A percentile compares a stretch with the other conserved stretches of the same genome.
These are phyloP conservation scores for Boletus coffeatus DNA, from an alignment of 1,284 basidiomycete species.

Conservation along the genomic window DNA sequence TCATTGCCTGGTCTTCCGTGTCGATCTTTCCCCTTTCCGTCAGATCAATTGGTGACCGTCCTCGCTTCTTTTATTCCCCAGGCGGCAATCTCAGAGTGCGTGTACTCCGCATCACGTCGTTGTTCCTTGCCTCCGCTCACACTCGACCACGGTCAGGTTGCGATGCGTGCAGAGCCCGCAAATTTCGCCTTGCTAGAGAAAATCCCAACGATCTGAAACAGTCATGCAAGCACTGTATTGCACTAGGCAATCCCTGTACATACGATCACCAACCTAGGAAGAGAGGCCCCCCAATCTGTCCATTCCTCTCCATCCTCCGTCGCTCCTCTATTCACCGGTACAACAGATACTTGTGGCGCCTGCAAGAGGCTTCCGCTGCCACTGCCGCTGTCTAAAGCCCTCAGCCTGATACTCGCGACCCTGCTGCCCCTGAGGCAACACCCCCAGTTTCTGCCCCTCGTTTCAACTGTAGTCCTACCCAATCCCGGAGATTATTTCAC, in stretches of 20 bases:
- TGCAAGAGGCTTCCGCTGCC: slow-evolving; percentile 73
- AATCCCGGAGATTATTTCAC: slow-evolving; percentile 32
- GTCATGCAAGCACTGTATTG: slow-evolving; percentile 78
- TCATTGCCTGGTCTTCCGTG: slow-evolving; percentile 4
- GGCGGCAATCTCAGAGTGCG: slow-evolving; percentile 76
- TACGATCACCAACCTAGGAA: slow-evolving; percentile 92
- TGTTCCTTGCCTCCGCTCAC: slow-evolving; percentile 10
- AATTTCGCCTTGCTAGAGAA: slow-evolving; percentile 55
- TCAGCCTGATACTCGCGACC: slow-evolving; percentile 28
- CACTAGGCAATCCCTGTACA: slow-evolving; percentile 78
- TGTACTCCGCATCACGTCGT: slow-evolving; percentile 18
- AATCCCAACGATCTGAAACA: slow-evolving; percentile 69
- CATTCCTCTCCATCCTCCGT: slow-evolving; percentile 26
- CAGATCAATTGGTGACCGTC: slow-evolving; percentile 19
- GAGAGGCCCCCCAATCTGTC: slow-evolving; percentile 86
- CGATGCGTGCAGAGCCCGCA: slow-evolving; percentile 78
- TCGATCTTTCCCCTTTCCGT: slow-evolving; percentile 15
- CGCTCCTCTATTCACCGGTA: neutral
- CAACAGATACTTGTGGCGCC: slow-evolving; percentile 64
- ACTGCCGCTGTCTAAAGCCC: slow-evolving; percentile 28
- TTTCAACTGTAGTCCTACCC: slow-evolving; percentile 45
- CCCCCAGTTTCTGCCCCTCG: slow-evolving; percentile 45
- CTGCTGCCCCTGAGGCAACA: slow-evolving; percentile 35
- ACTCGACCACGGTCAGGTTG: slow-evolving; percentile 47
- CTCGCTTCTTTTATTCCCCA: slow-evolving; percentile 29